phyloP scores from a whole-genome alignment of 2,329 filamentous ascomycete genomes.

The Ceratocystis colombiana region DNA sequence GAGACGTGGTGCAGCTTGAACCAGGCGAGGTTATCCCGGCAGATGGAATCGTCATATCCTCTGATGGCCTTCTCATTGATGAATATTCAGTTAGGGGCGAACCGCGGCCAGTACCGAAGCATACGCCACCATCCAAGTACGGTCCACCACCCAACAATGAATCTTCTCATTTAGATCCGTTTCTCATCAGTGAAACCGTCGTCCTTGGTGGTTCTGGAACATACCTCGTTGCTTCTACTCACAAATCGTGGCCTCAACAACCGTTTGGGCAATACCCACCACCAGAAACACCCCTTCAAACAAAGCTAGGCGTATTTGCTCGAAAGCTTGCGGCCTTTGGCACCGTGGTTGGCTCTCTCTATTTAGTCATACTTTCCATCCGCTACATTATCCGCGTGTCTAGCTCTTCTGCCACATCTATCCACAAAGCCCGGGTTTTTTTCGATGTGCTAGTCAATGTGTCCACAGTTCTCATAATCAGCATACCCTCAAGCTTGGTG shows the following conservation, averaged over 20 bases:
- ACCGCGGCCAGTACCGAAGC: conserved; percentile 61
- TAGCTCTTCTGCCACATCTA: conserved; percentile 30
- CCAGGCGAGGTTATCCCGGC: conserved; percentile 63
- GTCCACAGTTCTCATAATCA: conserved; percentile 50
- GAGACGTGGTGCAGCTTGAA: conserved; percentile 63
- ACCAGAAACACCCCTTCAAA: conserved; percentile 67
- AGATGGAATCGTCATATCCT: conserved; percentile 59
- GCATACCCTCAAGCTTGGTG: conserved; percentile 50
- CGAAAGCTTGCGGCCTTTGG: conserved; percentile 55
- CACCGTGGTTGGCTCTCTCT: conserved; percentile 35
- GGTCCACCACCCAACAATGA: neutral
- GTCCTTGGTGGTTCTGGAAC: conserved; percentile 65
- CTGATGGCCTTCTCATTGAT: conserved; percentile 51
- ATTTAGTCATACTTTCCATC: conserved; percentile 37
- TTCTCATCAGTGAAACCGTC: conserved; percentile 70
- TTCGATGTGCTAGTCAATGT: conserved; percentile 34
- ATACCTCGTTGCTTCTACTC: conserved; percentile 65
- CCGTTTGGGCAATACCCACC: conserved; percentile 57
- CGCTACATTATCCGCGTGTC: conserved; percentile 33
- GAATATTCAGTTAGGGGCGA: conserved; percentile 70
- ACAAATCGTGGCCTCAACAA: conserved; percentile 57
- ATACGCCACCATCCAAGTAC: conserved; percentile 23
- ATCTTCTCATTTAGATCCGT: conserved; percentile 51
- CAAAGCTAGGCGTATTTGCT: conserved; percentile 64
- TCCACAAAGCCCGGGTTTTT: conserved; percentile 47